Evolutionary conservation across 31 red algal genomes (phyloP).

Genomic region (Bonnemaisonia californica): DNA sequence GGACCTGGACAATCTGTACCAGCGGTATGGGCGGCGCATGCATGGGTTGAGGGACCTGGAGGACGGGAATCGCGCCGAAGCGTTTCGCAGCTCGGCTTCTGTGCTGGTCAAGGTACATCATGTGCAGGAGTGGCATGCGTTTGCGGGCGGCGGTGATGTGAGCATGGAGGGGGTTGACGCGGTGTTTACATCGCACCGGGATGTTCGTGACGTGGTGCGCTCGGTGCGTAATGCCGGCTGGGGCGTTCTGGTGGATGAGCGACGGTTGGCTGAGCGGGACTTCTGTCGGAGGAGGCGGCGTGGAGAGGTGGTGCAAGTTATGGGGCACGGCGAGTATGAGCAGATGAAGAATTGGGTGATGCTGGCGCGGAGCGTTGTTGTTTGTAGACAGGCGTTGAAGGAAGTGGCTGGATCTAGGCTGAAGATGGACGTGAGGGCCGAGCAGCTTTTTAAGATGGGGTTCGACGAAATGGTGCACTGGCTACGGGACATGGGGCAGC

Average conservation of each 20-base stretch:
- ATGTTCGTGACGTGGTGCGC: conserved; percentile 32
- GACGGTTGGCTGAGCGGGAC: conserved; percentile 16
- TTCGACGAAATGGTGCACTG: not conserved
- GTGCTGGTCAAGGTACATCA: conserved; percentile 38
- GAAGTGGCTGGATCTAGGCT: conserved; percentile 16
- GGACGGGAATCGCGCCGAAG: not conserved
- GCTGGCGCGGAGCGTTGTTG: conserved; percentile 8
- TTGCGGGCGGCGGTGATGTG: conserved; percentile 15
- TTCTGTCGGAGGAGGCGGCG: conserved; percentile 7
- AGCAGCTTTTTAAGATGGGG: not conserved
- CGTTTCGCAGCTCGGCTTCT: no score
- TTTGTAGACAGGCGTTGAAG: conserved; percentile 21
- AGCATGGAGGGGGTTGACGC: conserved; percentile 21
- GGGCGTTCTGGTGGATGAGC: not conserved
- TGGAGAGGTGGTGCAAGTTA: not conserved
- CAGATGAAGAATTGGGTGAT: conserved; percentile 19
- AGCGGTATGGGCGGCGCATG: conserved; percentile 8
- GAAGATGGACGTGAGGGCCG: conserved; percentile 18
- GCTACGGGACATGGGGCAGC: conserved; percentile 16
- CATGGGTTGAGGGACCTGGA: not conserved
- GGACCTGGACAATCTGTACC: not conserved
- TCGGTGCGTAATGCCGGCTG: conserved; percentile 48
- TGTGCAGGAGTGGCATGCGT: conserved; percentile 34
- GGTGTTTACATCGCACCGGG: conserved; percentile 37
- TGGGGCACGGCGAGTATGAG: conserved; percentile 3